Conservation (phyloP, 805 yeast species). For the Metschnikowia continentalis region DNA sequence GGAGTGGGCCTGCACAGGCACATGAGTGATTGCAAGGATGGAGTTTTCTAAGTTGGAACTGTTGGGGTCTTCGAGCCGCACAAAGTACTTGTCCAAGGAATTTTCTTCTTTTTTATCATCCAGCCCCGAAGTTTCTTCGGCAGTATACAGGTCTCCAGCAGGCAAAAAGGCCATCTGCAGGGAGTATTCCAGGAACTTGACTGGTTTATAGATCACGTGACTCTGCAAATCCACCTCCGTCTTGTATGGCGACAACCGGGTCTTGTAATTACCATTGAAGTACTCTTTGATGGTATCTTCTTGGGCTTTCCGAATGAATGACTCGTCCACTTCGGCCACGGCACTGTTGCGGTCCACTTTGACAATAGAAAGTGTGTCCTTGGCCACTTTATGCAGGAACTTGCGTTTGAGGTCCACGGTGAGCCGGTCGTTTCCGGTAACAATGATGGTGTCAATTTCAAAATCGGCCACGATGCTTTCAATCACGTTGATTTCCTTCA, state of each 20-base stretch:
- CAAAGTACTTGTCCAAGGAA: conserved; percentile 31
- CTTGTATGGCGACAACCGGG: conserved; percentile 79
- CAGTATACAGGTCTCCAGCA: conserved; percentile 39
- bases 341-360: conserved; percentile 75
- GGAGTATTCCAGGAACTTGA: conserved; percentile 40
- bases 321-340: conserved; percentile 67
- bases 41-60: conserved; percentile 67
- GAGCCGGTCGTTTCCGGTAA: conserved; percentile 72
- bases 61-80: conserved; percentile 40
- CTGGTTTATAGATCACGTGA: conserved; percentile 56
- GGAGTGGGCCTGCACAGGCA: conserved; percentile 33
- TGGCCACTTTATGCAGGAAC: conserved; percentile 31
- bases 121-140: conserved; percentile 21
- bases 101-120: conserved; percentile 21
- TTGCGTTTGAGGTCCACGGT: conserved; percentile 58
- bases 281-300: conserved; percentile 79
- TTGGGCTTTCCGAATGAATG: conserved; percentile 65
- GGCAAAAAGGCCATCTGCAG: conserved; percentile 38
- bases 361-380: conserved; percentile 40
- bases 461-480: conserved; percentile 58
- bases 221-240: conserved; percentile 65
- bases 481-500: conserved; percentile 48
- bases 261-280: conserved; percentile 72
- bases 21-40: conserved; percentile 55
- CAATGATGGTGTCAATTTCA: conserved; percentile 56